Evolutionary conservation across 306 rosid genomes (phyloP).

Genomic region (Ormosia emarginata): DNA sequence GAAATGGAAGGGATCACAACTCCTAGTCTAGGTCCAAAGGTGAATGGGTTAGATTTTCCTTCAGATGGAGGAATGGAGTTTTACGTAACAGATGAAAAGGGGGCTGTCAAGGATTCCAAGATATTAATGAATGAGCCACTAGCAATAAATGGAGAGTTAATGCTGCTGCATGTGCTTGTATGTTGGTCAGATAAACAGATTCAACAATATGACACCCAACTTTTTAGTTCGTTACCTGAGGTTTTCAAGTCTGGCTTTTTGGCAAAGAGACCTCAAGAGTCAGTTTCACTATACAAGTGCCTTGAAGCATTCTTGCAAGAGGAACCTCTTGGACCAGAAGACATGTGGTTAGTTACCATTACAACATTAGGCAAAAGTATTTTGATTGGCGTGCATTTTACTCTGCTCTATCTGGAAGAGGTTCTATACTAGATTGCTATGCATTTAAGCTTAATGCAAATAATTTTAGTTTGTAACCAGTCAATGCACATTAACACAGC

Average conservation of each 20-base stretch:
- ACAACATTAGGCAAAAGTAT: not conserved
- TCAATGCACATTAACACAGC: not conserved
- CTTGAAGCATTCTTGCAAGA: conserved; percentile 96
- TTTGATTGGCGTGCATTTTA: conserved; percentile 5
- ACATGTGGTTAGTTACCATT: conserved; percentile 83
- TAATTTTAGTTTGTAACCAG: conserved; percentile 3
- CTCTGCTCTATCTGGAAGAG: not conserved
- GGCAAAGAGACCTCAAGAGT: conserved; percentile 73
- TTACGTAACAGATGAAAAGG: conserved; percentile 77
- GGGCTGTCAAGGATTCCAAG: conserved; percentile 49
- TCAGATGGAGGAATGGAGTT: conserved; percentile 59
- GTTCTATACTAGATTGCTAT: not conserved
- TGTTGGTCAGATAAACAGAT: conserved; percentile 75
- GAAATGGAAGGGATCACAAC: conserved; percentile 31
- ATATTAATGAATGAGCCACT: conserved; percentile 57
- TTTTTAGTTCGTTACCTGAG: conserved; percentile 73
- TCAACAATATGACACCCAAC: conserved; percentile 53
- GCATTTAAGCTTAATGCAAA: not conserved
- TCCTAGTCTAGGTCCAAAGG: conserved; percentile 39
- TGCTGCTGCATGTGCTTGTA: conserved; percentile 60
- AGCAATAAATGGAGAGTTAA: conserved; percentile 39
- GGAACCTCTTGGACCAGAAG: conserved; percentile 99
- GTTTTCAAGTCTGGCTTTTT: conserved; percentile 75
- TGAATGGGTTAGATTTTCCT: conserved; percentile 37
- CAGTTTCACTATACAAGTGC: conserved; percentile 87